A percentile compares a stretch with the other conserved stretches of the same genome.
Conservation (phyloP, 768 basidiomycete genomes). For the Xanthoconium purpureum region DNA sequence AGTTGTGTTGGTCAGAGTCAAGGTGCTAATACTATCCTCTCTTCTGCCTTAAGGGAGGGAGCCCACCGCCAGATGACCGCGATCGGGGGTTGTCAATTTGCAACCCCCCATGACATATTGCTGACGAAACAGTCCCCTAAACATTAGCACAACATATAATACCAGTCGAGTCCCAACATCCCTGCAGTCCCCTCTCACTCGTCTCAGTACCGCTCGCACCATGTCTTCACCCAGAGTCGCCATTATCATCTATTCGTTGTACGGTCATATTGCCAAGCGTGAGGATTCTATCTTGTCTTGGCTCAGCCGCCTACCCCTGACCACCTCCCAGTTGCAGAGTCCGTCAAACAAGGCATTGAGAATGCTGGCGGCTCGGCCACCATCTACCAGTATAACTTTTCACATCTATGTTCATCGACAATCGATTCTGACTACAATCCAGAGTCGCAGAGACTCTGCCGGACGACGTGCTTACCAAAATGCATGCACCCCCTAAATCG, state of each 20-base stretch:
- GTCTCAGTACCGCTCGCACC: not conserved
- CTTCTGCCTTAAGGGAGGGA: too few relatives aligned
- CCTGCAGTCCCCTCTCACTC: too few relatives aligned
- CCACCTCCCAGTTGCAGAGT: slow-evolving; percentile 53
- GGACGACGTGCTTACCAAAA: slow-evolving; percentile 57
- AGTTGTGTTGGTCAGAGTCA: too few relatives aligned
- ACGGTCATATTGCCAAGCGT: slow-evolving; percentile 71
- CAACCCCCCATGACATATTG: not conserved
- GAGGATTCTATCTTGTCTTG: slow-evolving; percentile 22
- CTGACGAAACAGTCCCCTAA: not conserved
- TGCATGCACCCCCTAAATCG: slow-evolving; percentile 72
- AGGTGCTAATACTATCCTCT: too few relatives aligned
- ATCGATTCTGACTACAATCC: not conserved
- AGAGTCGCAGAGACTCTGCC: slow-evolving; percentile 81
- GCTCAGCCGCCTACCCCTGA: not conserved
- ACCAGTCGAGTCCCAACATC: too few relatives aligned
- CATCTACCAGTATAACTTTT: slow-evolving; percentile 51
- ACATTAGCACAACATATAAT: not conserved
- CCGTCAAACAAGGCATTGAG: slow-evolving; percentile 44
- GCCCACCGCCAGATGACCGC: too few relatives aligned
- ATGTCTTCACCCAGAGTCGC: slow-evolving; percentile 58
- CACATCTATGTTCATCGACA: not conserved
- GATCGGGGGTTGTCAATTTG: too few relatives aligned
- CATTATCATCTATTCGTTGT: slow-evolving; percentile 72
- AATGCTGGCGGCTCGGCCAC: slow-evolving; percentile 46